These are phyloP conservation scores for Ophiostoma ips DNA, from an alignment of 2,329 filamentous ascomycete species.

Conservation along the genomic window DNA sequence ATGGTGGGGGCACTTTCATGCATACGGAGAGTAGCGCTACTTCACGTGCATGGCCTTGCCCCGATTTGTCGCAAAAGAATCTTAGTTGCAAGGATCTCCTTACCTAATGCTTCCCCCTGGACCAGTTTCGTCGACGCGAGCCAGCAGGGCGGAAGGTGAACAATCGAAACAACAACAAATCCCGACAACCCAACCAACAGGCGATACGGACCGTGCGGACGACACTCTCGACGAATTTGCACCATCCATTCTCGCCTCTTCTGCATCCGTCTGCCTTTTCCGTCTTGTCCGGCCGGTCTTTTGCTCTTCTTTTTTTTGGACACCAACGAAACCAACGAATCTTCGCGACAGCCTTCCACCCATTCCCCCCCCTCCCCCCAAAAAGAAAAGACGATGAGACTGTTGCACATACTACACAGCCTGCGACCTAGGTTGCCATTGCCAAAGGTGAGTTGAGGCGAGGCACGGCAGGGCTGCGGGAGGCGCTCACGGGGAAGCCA, in stretches of 20 bases:
- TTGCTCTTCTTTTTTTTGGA: no score
- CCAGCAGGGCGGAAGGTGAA: no score
- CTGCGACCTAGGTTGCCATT: conserved; percentile 16
- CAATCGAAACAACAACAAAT: no score
- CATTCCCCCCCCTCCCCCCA: no score
- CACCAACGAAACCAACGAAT: background rate
- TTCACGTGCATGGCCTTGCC: background rate
- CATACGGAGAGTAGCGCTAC: background rate
- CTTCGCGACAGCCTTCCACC: background rate
- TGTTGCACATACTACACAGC: conserved; percentile 3
- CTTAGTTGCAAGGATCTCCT: no score
- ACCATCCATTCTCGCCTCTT: background rate
- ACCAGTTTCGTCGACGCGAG: no score
- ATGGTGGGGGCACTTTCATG: no score
- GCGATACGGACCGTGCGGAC: conserved; percentile 7
- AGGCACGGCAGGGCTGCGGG: background rate
- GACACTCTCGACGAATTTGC: conserved; percentile 1
- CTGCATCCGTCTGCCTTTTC: no score
- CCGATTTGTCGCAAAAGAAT: background rate
- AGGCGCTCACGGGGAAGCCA: no score
- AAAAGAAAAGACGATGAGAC: conserved; percentile 8
- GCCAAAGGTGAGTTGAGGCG: background rate
- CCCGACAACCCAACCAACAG: background rate
- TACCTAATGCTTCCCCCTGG: no score
- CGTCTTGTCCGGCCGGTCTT: no score